Evolutionary conservation across 139 green algal species (phyloP).

Genomic region (Chlorella sp.): DNA sequence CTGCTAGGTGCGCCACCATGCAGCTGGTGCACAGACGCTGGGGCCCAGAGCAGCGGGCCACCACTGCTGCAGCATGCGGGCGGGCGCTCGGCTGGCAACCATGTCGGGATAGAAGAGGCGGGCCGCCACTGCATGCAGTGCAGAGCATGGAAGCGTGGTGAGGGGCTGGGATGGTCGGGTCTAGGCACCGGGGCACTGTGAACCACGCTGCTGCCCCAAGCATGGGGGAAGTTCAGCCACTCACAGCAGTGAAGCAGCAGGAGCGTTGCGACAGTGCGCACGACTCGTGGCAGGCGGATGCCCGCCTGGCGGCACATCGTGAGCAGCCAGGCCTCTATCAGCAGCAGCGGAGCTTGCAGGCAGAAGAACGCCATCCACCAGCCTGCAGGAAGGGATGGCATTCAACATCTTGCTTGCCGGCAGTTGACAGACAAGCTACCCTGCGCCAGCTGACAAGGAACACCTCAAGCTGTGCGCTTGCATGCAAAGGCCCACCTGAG

Average conservation of each 20-base stretch:
- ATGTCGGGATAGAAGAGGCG: not conserved
- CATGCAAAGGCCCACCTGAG: not conserved
- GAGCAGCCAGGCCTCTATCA: not conserved
- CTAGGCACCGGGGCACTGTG: too few relatives aligned
- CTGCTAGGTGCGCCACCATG: too few relatives aligned
- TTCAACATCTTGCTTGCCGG: not conserved
- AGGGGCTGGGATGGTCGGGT: not conserved
- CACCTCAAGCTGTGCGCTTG: not conserved
- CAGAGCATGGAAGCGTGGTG: too few relatives aligned
- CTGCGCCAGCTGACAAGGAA: not conserved
- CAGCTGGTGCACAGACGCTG: too few relatives aligned
- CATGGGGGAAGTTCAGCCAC: not conserved
- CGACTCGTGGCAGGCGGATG: not conserved
- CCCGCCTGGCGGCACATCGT: not conserved
- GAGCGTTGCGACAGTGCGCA: not conserved
- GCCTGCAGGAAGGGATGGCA: not conserved
- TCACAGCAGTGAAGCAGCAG: not conserved
- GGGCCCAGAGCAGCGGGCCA: too few relatives aligned
- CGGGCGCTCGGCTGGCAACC: not conserved
- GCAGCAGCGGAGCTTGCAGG: slow-evolving; percentile 18
- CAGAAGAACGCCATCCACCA: slow-evolving; percentile 11
- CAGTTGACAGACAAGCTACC: not conserved
- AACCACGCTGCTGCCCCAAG: not conserved
- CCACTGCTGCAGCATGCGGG: too few relatives aligned
- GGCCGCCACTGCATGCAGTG: not conserved